These are phyloP conservation scores for Eutrema yunnanense DNA, from an alignment of 345 rosid species.

Conservation along the genomic window DNA sequence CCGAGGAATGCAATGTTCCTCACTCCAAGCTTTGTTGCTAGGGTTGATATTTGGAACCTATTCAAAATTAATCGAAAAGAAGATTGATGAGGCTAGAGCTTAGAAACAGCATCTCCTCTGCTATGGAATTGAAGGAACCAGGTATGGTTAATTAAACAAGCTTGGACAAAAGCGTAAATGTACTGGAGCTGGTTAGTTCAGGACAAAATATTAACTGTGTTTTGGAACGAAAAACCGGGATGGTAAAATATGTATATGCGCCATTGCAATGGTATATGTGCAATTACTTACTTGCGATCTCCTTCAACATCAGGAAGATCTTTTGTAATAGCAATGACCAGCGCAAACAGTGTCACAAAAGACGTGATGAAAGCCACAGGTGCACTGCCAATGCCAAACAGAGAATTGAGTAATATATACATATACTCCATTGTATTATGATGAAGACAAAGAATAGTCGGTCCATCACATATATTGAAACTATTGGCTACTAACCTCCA, in stretches of 20 bases:
- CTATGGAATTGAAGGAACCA: neutral
- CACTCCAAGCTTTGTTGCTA: conserved; percentile 92
- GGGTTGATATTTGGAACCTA: conserved; percentile 87
- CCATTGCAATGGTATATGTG: neutral
- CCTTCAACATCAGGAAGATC: conserved; percentile 98
- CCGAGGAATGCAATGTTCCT: conserved; percentile 91
- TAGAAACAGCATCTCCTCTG: neutral
- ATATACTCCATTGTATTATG: neutral
- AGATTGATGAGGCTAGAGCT: neutral
- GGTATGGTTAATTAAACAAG: neutral
- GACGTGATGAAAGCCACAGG: conserved; percentile 96
- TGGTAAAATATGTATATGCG: neutral
- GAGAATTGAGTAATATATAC: neutral
- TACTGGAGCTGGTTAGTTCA: neutral
- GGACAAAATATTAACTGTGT: neutral
- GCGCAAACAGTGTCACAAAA: conserved; percentile 82
- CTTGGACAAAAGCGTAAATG: neutral
- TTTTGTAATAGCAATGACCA: conserved; percentile 91
- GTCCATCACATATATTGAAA: neutral
- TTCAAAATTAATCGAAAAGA: conserved; percentile 3
- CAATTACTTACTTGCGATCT: conserved; percentile 77
- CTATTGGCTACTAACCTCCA: conserved; percentile 58
- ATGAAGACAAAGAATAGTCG: neutral
- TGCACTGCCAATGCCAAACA: conserved; percentile 46
- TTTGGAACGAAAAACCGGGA: neutral